Percentiles rank a stretch among this genome's conserved stretches.
Conservation (phyloP, 2,329 filamentous ascomycete species). For the Apiospora hydei region DNA sequence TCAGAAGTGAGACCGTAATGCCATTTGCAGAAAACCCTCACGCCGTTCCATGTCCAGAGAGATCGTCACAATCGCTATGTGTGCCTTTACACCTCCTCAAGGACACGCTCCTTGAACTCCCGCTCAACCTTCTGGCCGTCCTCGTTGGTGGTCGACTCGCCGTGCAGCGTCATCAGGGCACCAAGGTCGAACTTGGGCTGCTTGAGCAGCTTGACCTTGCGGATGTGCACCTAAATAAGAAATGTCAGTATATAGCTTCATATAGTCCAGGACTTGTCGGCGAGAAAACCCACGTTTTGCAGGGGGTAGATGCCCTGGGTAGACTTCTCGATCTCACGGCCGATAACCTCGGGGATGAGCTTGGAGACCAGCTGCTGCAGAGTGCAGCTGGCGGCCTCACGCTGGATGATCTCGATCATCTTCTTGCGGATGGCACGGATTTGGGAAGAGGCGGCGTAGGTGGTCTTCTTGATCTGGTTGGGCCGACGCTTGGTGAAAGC, state of each 20-base stretch:
- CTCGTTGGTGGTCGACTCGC: conserved; percentile 95
- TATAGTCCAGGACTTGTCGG: background rate
- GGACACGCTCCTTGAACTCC: conserved; percentile 98
- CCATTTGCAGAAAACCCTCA: conserved; percentile 53
- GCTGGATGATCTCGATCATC: conserved; percentile 99
- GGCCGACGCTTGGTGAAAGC: conserved; percentile 99
- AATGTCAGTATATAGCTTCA: conserved; percentile 43
- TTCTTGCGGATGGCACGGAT: conserved; percentile 98
- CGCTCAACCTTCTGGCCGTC: conserved; percentile 98
- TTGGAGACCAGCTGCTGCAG: conserved; percentile 97
- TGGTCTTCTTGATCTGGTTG: conserved; percentile 99
- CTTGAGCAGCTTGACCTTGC: conserved; percentile 99
- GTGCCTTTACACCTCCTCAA: conserved; percentile 84
- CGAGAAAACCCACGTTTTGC: conserved; percentile 78
- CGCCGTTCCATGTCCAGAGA: conserved; percentile 52
- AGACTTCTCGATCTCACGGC: conserved; percentile 99
- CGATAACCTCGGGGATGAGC: conserved; percentile 99
- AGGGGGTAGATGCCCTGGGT: conserved; percentile 99
- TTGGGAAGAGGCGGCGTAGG: conserved; percentile 95
- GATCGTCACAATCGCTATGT: background rate
- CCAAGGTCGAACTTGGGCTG: conserved; percentile 98
- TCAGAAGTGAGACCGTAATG: conserved; percentile 55
- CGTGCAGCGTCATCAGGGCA: conserved; percentile 93
- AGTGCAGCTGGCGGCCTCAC: conserved; percentile 93
- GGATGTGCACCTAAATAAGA: conserved; percentile 87